Evolutionary conservation across 441 rosid genomes (phyloP).

Genomic region (Corymbia citriodora): DNA sequence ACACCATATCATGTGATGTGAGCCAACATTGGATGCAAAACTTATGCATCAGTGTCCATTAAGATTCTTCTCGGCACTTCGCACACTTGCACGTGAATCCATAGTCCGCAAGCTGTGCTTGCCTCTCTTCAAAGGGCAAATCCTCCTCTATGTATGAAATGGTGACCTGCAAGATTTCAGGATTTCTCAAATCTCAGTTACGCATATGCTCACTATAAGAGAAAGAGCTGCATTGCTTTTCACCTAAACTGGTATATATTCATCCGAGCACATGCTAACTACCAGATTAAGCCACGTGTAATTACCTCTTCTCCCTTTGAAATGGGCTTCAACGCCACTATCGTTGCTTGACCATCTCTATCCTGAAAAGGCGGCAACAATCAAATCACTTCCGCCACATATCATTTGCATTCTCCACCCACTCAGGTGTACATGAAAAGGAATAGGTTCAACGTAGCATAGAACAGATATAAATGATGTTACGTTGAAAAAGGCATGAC

Average conservation of each 20-base stretch:
- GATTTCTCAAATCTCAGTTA: background rate
- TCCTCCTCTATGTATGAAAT: conserved; percentile 85
- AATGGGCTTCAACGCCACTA: conserved; percentile 54
- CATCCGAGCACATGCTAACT: background rate
- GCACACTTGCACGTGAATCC: conserved; percentile 68
- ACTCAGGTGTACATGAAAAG: no score
- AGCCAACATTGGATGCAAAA: background rate
- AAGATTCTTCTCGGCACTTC: conserved; percentile 46
- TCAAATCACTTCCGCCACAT: background rate
- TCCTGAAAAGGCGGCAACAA: conserved; percentile 33
- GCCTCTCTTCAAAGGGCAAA: conserved; percentile 61
- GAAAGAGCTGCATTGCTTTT: background rate
- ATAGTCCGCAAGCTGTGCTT: conserved; percentile 59
- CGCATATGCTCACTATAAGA: background rate
- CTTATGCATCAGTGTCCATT: background rate
- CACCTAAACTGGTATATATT: background rate
- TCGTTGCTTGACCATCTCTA: conserved; percentile 80
- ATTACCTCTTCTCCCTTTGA: conserved; percentile 72
- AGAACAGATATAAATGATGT: background rate
- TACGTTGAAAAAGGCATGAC: background rate
- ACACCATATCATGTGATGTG: background rate
- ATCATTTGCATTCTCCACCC: no score
- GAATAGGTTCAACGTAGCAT: accelerated
- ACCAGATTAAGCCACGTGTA: background rate
- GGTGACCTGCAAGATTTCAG: conserved; percentile 39